A percentile compares a stretch with the other conserved stretches of the same genome.
These are phyloP conservation scores for Rosa rugosa DNA, from an alignment of 306 rosid species.

Conservation along the genomic window DNA sequence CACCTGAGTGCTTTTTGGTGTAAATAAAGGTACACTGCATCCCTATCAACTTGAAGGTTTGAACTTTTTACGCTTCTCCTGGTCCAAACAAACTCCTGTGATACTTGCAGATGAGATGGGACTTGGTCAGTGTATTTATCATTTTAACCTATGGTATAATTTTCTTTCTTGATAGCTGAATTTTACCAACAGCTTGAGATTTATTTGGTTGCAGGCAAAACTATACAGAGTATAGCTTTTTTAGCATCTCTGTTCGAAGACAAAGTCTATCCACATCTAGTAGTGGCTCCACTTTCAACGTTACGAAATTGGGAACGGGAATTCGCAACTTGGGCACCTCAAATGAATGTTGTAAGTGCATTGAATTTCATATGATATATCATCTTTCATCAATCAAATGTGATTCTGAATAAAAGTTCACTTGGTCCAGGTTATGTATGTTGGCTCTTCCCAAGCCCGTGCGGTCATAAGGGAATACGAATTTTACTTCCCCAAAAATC, in stretches of 20 bases:
- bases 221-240: conserved; percentile 98
- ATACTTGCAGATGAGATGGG: conserved; percentile 99
- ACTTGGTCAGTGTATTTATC: conserved; percentile 60
- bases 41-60: conserved; percentile 99
- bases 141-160: conserved; percentile 9
- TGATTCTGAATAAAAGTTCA: conserved; percentile 35
- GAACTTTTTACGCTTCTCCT: conserved; percentile 92
- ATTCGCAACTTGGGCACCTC: conserved; percentile 99
- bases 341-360: conserved; percentile 88
- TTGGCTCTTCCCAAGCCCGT: conserved; percentile 93
- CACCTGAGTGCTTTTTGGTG: conserved; percentile 30
- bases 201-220: conserved; percentile 68
- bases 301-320: conserved; percentile 98
- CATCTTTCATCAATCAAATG: conserved; percentile 20
- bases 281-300: conserved; percentile 97
- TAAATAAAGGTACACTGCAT: conserved; percentile 73
- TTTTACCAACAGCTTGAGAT: conserved; percentile 13
- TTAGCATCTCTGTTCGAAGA: conserved; percentile 85
- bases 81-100: conserved; percentile 99
- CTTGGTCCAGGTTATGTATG: conserved; percentile 84
- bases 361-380: conserved; percentile 19
- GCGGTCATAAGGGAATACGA: conserved; percentile 82
- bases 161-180: conserved; percentile 26
- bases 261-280: conserved; percentile 77
- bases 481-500: conserved; percentile 82